Conservation (phyloP, 2,329 filamentous ascomycete genomes). For the Fusarium miscanthi region DNA sequence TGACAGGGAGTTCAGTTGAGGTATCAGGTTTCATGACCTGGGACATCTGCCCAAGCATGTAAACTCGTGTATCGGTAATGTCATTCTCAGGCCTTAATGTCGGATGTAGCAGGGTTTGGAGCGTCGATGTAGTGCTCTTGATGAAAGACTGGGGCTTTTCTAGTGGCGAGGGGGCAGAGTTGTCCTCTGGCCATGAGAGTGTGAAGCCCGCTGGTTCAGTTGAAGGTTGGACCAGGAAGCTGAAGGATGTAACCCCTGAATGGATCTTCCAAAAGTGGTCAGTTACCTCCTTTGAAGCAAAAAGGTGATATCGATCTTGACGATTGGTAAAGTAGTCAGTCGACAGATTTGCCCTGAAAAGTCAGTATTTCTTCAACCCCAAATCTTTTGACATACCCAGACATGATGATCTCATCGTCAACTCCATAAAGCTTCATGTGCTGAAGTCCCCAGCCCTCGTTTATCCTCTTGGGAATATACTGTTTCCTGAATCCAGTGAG, state of each 20-base stretch:
- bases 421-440: slow-evolving; percentile 99
- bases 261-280: slow-evolving; percentile 87
- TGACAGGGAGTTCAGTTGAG: slow-evolving; percentile 88
- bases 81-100: slow-evolving; percentile 30
- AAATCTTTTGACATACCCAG: slow-evolving; percentile 66
- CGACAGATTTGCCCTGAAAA: slow-evolving; percentile 79
- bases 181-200: slow-evolving; percentile 79
- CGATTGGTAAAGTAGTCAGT: slow-evolving; percentile 96
- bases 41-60: slow-evolving; percentile 88
- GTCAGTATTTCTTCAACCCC: slow-evolving; percentile 22
- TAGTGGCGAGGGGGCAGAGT: slow-evolving; percentile 80
- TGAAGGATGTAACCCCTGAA: slow-evolving; percentile 79
- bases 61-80: slow-evolving; percentile 75
- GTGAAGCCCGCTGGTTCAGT: slow-evolving; percentile 66
- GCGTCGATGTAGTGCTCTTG: slow-evolving; percentile 70
- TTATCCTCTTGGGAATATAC: slow-evolving; percentile 87
- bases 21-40: slow-evolving; percentile 81
- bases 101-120: slow-evolving; percentile 73
- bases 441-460: slow-evolving; percentile 97
- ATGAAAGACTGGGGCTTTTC: slow-evolving; percentile 77
- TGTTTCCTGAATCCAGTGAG: slow-evolving; percentile 87
- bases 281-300: slow-evolving; percentile 81
- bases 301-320: slow-evolving; percentile 93
- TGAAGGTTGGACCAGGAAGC: slow-evolving; percentile 80
- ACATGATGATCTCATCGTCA: slow-evolving; percentile 95